These are phyloP conservation scores for Exophiala mesophila DNA, from an alignment of 2,329 filamentous ascomycete genomes.

Conservation along the genomic window DNA sequence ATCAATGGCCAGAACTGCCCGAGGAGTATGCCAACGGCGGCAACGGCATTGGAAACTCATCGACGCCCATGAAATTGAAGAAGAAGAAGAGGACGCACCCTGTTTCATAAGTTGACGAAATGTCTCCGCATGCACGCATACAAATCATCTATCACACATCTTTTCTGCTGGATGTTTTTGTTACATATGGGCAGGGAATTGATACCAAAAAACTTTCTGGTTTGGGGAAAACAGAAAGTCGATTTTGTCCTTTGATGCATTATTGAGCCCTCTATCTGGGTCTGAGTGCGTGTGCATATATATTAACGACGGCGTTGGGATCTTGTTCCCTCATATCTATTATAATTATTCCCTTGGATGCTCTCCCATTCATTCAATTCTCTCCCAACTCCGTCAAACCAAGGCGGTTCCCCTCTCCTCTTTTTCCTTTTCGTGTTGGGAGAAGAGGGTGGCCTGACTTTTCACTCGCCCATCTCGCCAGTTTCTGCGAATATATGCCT, in stretches of 20 bases:
- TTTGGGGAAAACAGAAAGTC: background rate
- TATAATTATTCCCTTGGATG: background rate
- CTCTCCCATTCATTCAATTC: too few relatives aligned
- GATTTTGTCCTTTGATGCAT: background rate
- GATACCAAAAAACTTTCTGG: background rate
- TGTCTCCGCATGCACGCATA: conserved; percentile 3
- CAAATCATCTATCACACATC: background rate
- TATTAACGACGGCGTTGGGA: background rate
- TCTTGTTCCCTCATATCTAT: background rate
- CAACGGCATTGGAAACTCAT: conserved; percentile 9
- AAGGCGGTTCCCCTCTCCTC: too few relatives aligned
- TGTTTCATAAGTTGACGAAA: background rate
- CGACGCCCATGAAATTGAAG: conserved; percentile 7
- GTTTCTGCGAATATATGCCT: too few relatives aligned
- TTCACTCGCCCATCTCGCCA: too few relatives aligned
- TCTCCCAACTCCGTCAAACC: too few relatives aligned
- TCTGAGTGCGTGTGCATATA: background rate
- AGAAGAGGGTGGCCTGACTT: too few relatives aligned
- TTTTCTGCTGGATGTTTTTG: background rate
- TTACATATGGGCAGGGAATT: background rate
- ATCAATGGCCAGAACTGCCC: conserved; percentile 29
- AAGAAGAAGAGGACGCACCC: conserved; percentile 22
- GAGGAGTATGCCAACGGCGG: conserved; percentile 24
- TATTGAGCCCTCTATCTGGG: background rate
- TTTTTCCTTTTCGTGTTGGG: too few relatives aligned